A percentile compares a stretch with the other conserved stretches of the same genome.
These are phyloP conservation scores for Didymella arachidicola DNA, from an alignment of 2,329 filamentous ascomycete genomes.

Conservation along the genomic window DNA sequence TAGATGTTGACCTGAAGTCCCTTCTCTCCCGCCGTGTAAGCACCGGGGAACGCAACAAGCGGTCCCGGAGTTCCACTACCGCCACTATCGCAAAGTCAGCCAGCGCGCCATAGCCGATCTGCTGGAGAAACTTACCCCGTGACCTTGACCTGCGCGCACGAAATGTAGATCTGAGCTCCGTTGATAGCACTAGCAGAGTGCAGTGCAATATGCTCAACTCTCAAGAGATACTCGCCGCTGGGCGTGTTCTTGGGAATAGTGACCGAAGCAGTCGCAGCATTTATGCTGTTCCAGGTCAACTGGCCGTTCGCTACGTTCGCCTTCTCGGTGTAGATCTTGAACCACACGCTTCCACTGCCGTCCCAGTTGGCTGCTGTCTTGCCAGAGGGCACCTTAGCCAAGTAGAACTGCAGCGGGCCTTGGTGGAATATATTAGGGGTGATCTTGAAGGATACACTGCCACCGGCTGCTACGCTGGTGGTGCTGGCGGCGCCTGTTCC, in stretches of 20 bases:
- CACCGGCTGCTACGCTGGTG: conserved; percentile 41
- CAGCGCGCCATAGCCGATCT: not conserved
- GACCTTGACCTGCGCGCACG: conserved; percentile 57
- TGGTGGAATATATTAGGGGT: conserved; percentile 45
- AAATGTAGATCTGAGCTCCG: conserved; percentile 56
- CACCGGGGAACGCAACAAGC: conserved; percentile 54
- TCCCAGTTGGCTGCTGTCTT: conserved; percentile 41
- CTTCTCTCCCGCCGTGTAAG: conserved; percentile 45
- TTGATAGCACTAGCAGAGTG: conserved; percentile 47
- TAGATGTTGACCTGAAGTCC: conserved; percentile 48
- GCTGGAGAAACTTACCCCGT: conserved; percentile 30
- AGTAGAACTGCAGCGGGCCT: conserved; percentile 50
- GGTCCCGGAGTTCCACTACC: conserved; percentile 50
- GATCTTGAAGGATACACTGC: conserved; percentile 44
- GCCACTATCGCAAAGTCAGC: conserved; percentile 18
- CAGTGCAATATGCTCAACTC: conserved; percentile 58
- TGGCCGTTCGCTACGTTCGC: conserved; percentile 29
- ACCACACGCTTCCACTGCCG: conserved; percentile 48
- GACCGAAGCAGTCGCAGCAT: conserved; percentile 39
- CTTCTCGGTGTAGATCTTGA: conserved; percentile 46
- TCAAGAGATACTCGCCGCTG: conserved; percentile 55
- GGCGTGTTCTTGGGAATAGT: conserved; percentile 53
- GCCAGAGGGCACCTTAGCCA: conserved; percentile 47
- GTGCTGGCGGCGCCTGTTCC: conserved; percentile 28
- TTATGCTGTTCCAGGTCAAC: conserved; percentile 39